Evolutionary conservation across 352 stramenopile species (phyloP).

Genomic region (Thalassiosira gravida): DNA sequence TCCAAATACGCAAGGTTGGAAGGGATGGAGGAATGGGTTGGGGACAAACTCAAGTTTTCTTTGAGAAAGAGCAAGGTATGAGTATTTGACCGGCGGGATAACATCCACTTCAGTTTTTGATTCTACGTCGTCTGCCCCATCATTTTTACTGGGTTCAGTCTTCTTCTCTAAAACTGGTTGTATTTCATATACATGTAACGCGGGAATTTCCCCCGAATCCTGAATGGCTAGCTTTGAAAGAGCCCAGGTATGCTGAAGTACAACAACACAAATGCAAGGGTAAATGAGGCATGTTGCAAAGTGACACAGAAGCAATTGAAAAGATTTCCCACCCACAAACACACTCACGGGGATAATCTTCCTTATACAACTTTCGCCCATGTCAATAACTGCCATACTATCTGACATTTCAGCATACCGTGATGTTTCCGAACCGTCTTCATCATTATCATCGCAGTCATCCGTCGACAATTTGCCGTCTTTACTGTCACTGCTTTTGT

Average conservation of each 20-base stretch:
- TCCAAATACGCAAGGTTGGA: too few relatives aligned
- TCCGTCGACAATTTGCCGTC: conserved; percentile 15
- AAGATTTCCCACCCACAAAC: too few relatives aligned
- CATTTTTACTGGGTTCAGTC: background rate
- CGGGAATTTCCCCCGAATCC: conserved; percentile 80
- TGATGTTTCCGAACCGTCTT: conserved; percentile 31
- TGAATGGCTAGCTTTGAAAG: conserved; percentile 74
- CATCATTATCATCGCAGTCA: conserved; percentile 38
- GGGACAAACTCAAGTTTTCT: conserved; percentile 70
- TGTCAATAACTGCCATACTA: conserved; percentile 82
- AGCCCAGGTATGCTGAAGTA: conserved; percentile 69
- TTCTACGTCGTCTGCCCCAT: conserved; percentile 4
- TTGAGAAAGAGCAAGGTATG: conserved; percentile 80
- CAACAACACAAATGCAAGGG: conserved; percentile 3
- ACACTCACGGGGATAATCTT: conserved; percentile 82
- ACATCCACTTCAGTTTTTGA: conserved; percentile 20
- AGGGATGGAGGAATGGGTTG: too few relatives aligned
- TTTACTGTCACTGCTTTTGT: conserved; percentile 12
- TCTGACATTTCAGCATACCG: conserved; percentile 53
- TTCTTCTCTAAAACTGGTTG: conserved; percentile 46
- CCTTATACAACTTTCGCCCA: conserved; percentile 81
- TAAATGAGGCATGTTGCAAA: too few relatives aligned
- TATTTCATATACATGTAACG: conserved; percentile 81
- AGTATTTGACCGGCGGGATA: conserved; percentile 53
- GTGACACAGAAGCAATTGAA: conserved; percentile 15